Evolutionary conservation across 2,329 filamentous ascomycete genomes (phyloP).

Genomic region (Cercospora janseana): DNA sequence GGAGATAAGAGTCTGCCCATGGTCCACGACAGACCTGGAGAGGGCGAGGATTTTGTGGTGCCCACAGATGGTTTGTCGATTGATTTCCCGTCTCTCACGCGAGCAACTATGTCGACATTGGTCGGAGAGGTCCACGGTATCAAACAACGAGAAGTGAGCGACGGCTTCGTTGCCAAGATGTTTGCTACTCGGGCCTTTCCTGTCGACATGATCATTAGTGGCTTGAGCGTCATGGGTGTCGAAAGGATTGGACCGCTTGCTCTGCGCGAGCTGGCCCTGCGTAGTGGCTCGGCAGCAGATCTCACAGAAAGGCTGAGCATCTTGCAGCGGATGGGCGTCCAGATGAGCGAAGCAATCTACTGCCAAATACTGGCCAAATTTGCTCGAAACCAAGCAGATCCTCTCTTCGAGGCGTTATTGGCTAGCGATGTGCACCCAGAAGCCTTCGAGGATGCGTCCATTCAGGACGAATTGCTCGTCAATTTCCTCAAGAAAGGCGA

Average conservation of each 20-base stretch:
- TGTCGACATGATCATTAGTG: constrained; percentile 67
- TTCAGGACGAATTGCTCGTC: constrained; percentile 56
- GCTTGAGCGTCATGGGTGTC: constrained; percentile 69
- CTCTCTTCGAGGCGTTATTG: constrained; percentile 53
- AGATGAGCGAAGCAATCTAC: constrained; percentile 62
- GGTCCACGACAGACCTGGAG: constrained; percentile 11
- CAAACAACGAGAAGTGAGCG: constrained; percentile 54
- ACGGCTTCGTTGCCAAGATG: constrained; percentile 72
- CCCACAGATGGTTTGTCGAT: constrained; percentile 2
- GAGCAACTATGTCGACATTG: constrained; percentile 31
- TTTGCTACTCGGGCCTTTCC: constrained; percentile 76
- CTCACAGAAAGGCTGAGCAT: constrained; percentile 60
- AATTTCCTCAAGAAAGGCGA: constrained; percentile 54
- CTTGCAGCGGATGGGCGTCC: constrained; percentile 62
- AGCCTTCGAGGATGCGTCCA: constrained; percentile 54
- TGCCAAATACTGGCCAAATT: constrained; percentile 64
- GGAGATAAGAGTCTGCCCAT: constrained; percentile 27
- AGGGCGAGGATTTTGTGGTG: neutral
- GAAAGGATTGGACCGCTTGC: constrained; percentile 71
- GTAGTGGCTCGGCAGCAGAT: constrained; percentile 57
- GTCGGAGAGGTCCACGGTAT: constrained; percentile 45
- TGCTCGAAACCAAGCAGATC: constrained; percentile 55
- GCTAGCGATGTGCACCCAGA: constrained; percentile 65
- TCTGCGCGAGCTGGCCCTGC: constrained; percentile 71
- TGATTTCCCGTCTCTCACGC: constrained; percentile 23